Percentiles rank a stretch among this genome's conserved stretches.
Evolutionary conservation across 2,329 filamentous ascomycete species (phyloP).

Genomic region (Clonostachys chloroleuca): DNA sequence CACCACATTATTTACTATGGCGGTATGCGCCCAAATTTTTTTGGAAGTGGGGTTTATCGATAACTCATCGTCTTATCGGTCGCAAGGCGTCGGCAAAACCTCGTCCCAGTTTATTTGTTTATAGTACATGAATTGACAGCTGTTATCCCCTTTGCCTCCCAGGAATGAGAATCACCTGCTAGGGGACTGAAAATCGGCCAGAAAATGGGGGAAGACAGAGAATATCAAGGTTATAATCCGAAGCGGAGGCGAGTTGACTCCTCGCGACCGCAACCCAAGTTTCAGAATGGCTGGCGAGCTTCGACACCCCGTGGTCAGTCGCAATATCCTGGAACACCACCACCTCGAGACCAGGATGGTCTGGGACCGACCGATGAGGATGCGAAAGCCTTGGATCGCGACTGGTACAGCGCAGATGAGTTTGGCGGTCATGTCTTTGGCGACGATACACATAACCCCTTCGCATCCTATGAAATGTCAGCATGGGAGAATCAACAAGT

Average conservation of each 20-base stretch:
- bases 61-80: constrained; percentile 14
- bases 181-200: background rate
- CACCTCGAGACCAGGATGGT: constrained; percentile 32
- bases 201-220: constrained; percentile 27
- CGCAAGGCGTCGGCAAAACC: constrained; percentile 5
- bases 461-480: constrained; percentile 70
- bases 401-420: constrained; percentile 91
- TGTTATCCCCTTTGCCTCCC: background rate
- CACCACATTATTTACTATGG: no score
- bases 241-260: constrained; percentile 30
- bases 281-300: constrained; percentile 22
- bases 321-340: constrained; percentile 34
- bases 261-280: constrained; percentile 15
- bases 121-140: background rate
- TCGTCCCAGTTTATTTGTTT: background rate
- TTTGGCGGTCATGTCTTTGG: constrained; percentile 77
- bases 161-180: background rate
- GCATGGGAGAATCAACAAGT: constrained; percentile 74
- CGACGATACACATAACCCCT: constrained; percentile 90
- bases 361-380: constrained; percentile 66
- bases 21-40: constrained; percentile 16
- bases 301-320: constrained; percentile 27
- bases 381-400: constrained; percentile 72
- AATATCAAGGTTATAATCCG: constrained; percentile 29
- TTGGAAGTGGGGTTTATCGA: constrained; percentile 33